Base-by-base conservation (phyloP, 371 early-diverging fungal species). In the Mortierella sp. region DNA sequence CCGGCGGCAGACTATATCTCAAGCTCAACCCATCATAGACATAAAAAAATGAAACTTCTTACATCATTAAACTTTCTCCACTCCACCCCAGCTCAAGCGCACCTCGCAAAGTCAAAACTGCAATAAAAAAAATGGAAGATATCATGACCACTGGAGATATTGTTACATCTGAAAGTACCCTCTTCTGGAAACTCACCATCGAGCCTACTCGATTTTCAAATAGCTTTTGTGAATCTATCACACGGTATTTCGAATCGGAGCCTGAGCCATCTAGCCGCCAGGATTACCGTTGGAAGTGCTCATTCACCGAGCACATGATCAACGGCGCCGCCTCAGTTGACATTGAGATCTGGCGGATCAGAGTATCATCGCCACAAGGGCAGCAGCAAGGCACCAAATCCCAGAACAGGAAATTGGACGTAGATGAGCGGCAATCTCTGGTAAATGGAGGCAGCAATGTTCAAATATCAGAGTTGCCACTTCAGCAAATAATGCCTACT, bases 241-340 rank as follows among this genome's bases (percentile, higher is more conserved):
- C 66, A 14, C 62, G 74, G n/a, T 14, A 51, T 51, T 73, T 73
- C 37, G 60, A 59, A n/a, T 73, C 62, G 2, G 74, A 62, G 26
- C 68, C 60, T 1, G 70, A 67, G 22, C 64, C 70, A 2, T 28
- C 66, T 20, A 22, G 28, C 32, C 54, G 14, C 1, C 62, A 54
- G 26, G 66, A 16, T 9, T 54, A 69, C 32, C 26, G 59, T 22
- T 78, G 70, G 73, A 55, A 52, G 26, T 65, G 65, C 16, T 28
- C 39, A 9, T 63, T 78, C 11, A 73, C 64, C 0, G 78, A 78
- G 70, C 47, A 73, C 11, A 78, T 78, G 78, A 78, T 73, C 74
- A 78, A 78, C 55, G 70, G 78, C 26, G 22, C 30, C 0, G 70
- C 37, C 14, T 64, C 73, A 5, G 39, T 70, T 24, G 68, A 69